A percentile compares a stretch with the other conserved stretches of the same genome.
phyloP scores from a whole-genome alignment of 768 basidiomycete species.

The Atractiella rhizophila region DNA sequence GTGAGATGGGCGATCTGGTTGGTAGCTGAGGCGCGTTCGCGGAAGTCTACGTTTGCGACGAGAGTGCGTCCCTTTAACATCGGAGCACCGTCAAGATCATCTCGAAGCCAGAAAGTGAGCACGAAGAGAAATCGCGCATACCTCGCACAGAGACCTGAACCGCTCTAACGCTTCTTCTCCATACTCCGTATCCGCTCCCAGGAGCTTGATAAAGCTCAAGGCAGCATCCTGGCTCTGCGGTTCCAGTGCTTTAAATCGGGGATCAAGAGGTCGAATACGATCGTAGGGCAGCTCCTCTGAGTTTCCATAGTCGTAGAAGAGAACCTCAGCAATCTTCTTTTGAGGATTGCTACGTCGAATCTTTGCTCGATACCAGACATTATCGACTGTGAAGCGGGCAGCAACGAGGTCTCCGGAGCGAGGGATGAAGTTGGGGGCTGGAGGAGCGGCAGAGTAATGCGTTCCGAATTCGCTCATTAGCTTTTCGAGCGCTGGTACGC shows the following conservation, averaged over 20 bases:
- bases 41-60: constrained; percentile 81
- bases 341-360: constrained; percentile 59
- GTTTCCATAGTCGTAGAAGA: constrained; percentile 56
- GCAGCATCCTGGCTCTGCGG: constrained; percentile 83
- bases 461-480: constrained; percentile 82
- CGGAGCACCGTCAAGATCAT: background rate
- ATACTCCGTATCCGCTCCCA: constrained; percentile 61
- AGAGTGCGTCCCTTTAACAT: constrained; percentile 46
- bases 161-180: constrained; percentile 56
- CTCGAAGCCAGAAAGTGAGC: background rate
- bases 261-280: constrained; percentile 56
- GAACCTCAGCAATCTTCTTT: constrained; percentile 62
- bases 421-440: constrained; percentile 45
- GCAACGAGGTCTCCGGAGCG: constrained; percentile 72
- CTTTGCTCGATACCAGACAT: constrained; percentile 92
- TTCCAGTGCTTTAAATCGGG: constrained; percentile 64
- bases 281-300: constrained; percentile 62
- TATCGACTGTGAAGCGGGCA: constrained; percentile 58
- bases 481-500: constrained; percentile 71
- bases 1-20: constrained; percentile 46
- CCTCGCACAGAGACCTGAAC: constrained; percentile 58
- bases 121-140: constrained; percentile 4
- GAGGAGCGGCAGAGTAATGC: constrained; percentile 44
- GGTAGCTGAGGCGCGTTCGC: constrained; percentile 39
- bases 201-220: constrained; percentile 48